phyloP scores from a whole-genome alignment of 495 filamentous ascomycete genomes.

The Jackrogersella minutella region DNA sequence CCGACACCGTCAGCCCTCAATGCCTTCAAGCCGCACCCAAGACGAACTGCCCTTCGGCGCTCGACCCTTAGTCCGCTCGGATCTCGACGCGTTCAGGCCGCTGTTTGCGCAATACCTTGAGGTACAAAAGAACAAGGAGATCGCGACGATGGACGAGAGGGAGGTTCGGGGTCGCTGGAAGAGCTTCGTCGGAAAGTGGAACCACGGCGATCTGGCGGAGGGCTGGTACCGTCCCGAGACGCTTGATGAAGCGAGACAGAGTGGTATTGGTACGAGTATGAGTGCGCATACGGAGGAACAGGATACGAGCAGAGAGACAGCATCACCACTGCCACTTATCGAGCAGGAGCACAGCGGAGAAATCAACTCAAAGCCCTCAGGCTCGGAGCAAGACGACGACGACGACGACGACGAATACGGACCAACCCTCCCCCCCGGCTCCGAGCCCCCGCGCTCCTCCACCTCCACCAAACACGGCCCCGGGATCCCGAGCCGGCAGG shows the following conservation, averaged over 20 bases:
- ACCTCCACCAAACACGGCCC: slow-evolving; percentile 62
- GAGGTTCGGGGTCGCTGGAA: slow-evolving; percentile 90
- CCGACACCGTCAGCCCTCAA: slow-evolving; percentile 7
- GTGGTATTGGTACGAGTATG: not conserved
- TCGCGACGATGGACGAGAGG: slow-evolving; percentile 69
- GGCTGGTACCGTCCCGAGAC: slow-evolving; percentile 90
- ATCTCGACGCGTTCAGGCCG: slow-evolving; percentile 67
- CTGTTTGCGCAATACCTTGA: slow-evolving; percentile 90
- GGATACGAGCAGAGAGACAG: not conserved
- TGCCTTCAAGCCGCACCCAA: not conserved
- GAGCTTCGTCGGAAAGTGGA: slow-evolving; percentile 93
- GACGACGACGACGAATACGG: slow-evolving; percentile 77
- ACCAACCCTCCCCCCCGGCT: slow-evolving; percentile 66
- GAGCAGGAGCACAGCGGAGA: not conserved
- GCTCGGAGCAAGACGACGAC: slow-evolving; percentile 51
- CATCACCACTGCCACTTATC: not conserved
- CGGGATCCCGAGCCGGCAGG: slow-evolving; percentile 75
- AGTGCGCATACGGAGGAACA: not conserved
- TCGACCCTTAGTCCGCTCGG: slow-evolving; percentile 67
- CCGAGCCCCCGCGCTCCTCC: not conserved
- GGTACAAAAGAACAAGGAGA: slow-evolving; percentile 77
- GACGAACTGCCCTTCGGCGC: slow-evolving; percentile 71
- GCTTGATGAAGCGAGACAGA: slow-evolving; percentile 58
- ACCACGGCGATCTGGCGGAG: slow-evolving; percentile 87
- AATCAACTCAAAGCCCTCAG: not conserved